Evolutionary conservation across 2,329 filamentous ascomycete species (phyloP), one percentile per base, ranked within the genome.

Genomic region (Tolypocladium tundrense): DNA sequence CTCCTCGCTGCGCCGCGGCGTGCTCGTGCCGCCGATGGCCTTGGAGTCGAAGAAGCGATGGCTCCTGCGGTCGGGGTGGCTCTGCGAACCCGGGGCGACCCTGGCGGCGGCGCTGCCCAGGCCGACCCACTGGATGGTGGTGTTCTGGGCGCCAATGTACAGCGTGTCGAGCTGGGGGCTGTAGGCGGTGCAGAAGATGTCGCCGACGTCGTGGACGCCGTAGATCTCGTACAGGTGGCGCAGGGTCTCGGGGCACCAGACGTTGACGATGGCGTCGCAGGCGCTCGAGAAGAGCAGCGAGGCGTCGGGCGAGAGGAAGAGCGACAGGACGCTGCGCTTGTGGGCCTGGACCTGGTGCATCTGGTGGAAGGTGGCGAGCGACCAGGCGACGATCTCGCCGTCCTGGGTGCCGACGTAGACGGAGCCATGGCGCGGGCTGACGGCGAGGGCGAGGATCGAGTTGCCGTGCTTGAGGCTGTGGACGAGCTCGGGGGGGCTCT

Each of bases 161-260:
- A 96, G 81, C 0, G 88, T 96, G 64, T 93, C 83, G 66, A 90
- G 79, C 63, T 85, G 81, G 8, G 85, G 76, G 4, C 91, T 96
- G 72, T 96, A 97, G 1, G 88, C 88, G n/a, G 96, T 87, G 65
- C 91, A 96, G 71, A 97, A 97, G 59, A 99, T 85, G 74, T 99
- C 94, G 60, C 94, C 94, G 45, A 96, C 89, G 66, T 97, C 94
- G 72, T 96, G 93, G 54, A 87, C 88, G 61, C 91, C 95, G 77
- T 96, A 96, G 61, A 97, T 89, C 62, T 94, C 91, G 75, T 92
- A 94, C 1, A 94, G 79, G 35, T 88, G 86, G 58, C 81, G 82
- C 70, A 96, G 86, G 7, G 85, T 87, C 50, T 77, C 80, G 2
- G 92, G 89, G 65, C 86, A 88, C 94, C 94, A 99, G 48, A 96